Base-by-base conservation (phyloP, 23 red algal genomes). In the Agarophyton chilense region DNA sequence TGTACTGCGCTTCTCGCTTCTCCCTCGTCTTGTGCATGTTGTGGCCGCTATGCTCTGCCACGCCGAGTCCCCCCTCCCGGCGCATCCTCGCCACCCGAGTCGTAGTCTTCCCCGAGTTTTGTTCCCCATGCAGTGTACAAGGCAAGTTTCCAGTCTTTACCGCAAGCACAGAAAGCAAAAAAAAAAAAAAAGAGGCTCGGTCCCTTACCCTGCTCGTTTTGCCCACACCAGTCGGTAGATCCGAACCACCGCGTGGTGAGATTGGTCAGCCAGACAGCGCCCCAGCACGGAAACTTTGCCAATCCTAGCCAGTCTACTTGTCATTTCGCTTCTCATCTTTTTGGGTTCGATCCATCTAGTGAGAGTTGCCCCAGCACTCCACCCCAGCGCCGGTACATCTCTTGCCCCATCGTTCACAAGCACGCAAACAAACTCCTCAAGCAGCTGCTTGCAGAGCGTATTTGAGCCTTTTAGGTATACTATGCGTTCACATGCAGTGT, bases 171-270 rank as follows among this genome's bases (percentile, higher is more conserved):
- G n/a, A n/a, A n/a, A n/a, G n/a, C n/a, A n/a, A n/a, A n/a, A n/a
- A n/a, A n/a, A n/a, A n/a, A n/a, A n/a, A n/a, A n/a, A n/a, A n/a
- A n/a, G n/a, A n/a, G n/a, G n/a, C n/a, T n/a, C n/a, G n/a, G n/a
- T n/a, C n/a, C n/a, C n/a, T n/a, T n/a, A n/a, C n/a, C n/a, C 68
- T 14, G 68, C 68, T 11, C 68, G 32, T 47, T 74, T 74, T 19
- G 68, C 68, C 68, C 68, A 74, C 43, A 47, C 39, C 79, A 63
- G 34, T 41, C 79, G 56, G 79, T 83, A 65, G 25, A 66, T 22
- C 29, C 61, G 55, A 18, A 83, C 56, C 3, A 83, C 61, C 0
- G 79, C 55, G 53, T 83, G 79, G 35, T 83, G 79, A 6, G 79
- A 83, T 14, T 66, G 55, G 55, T 83, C 79, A 6, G 78, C 79